Conservation (phyloP, 495 filamentous ascomycete genomes). For the Penicillium odoratum region DNA sequence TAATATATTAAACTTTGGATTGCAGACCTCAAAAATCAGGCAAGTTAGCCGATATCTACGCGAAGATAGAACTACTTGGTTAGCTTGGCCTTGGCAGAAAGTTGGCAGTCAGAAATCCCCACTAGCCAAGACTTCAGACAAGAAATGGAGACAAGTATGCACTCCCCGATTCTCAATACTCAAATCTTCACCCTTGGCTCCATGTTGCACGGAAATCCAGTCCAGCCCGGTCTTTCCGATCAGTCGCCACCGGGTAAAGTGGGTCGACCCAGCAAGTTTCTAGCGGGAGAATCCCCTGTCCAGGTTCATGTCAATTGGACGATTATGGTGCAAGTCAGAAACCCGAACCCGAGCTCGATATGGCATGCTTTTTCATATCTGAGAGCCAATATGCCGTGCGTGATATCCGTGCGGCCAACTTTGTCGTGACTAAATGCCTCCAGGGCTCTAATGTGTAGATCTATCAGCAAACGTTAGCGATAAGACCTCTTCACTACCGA, state of each 20-base stretch:
- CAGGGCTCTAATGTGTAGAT: neutral
- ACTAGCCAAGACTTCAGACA: too few relatives aligned
- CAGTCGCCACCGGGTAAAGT: neutral
- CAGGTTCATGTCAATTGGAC: neutral
- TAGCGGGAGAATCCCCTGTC: neutral
- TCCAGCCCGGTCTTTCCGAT: slow-evolving; percentile 1
- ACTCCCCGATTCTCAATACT: neutral
- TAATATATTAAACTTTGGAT: neutral
- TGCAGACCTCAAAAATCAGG: too few relatives aligned
- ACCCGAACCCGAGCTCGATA: neutral
- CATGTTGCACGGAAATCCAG: neutral
- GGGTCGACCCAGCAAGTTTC: neutral
- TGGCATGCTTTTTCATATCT: neutral
- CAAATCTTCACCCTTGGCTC: neutral
- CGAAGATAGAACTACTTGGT: too few relatives aligned
- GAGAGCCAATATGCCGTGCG: neutral
- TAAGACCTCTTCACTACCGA: neutral
- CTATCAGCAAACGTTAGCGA: neutral
- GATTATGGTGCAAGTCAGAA: neutral
- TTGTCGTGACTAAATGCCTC: neutral
- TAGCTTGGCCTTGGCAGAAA: too few relatives aligned
- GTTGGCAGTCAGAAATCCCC: too few relatives aligned
- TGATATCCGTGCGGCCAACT: too few relatives aligned
- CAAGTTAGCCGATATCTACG: too few relatives aligned
- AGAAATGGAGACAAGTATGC: neutral